Evolutionary conservation across 2,329 filamentous ascomycete species (phyloP), one percentile per base, ranked within the genome.

Genomic region (Stachybotrys echinatus): DNA sequence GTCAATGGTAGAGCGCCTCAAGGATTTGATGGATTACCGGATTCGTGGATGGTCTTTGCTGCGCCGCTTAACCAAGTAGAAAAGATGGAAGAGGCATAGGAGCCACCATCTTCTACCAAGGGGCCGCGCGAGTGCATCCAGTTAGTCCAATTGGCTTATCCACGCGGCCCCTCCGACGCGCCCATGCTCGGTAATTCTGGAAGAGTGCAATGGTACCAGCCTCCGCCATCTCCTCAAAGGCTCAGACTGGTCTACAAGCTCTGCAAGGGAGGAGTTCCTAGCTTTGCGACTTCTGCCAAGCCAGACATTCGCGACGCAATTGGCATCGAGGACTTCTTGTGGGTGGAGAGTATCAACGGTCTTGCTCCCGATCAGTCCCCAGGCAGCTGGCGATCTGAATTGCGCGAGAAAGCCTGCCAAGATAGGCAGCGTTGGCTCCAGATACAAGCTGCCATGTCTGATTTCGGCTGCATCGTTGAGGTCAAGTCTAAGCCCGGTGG

Each of bases 181-280:
- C 27, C 27, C 2, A 34, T 10, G 5, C 27, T 34, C 14, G 27
- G 27, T 2, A 14, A 34, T 10, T 34, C 14, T 34, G 27, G 27
- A 3, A 34, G 10, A 14, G 12, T n/a, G 6, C 12, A 40, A 40
- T 5, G 12, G 19, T 34, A 14, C 14, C 10, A 8, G 14, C 27
- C 27, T 5, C 10, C 27, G 14, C 27, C 27, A 34, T 5, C 14
- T 34, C 14, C 27, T 14, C 38, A 10, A 20, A 50, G 46, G 38
- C 43, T 58, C 27, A 51, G 52, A 12, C 19, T 52, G 23, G 31
- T 50, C 23, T 21, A 45, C 23, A 49, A 48, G 22, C 53, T 60
- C 38, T 59, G 56, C 45, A 56, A 52, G 46, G 46, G 60, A 17
- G 61, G 60, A 0, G 48, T 61, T 17, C 60, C 60, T 4, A 53